Evolutionary conservation across 2,329 filamentous ascomycete species (phyloP).

Genomic region (Penicillium sp.): DNA sequence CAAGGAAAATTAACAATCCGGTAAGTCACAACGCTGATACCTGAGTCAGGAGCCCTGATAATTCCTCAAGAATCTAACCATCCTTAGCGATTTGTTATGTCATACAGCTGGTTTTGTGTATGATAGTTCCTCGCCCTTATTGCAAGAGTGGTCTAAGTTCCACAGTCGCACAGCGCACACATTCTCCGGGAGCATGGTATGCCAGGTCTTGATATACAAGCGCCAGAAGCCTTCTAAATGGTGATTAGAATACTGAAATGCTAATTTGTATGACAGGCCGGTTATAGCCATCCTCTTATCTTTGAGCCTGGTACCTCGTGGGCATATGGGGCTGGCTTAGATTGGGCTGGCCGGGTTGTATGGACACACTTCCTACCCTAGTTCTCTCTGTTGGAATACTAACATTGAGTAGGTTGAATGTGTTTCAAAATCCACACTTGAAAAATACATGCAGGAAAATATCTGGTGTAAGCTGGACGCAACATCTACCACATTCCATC

Average conservation of each 20-base stretch:
- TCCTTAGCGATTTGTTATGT: slow-evolving; percentile 4
- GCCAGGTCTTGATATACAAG: neutral
- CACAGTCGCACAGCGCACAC: slow-evolving; percentile 11
- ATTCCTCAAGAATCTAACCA: no score
- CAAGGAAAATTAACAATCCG: neutral
- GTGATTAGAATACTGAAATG: no score
- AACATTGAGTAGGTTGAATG: slow-evolving; percentile 42
- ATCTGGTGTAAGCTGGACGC: slow-evolving; percentile 52
- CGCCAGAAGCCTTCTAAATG: no score
- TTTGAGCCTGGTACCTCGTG: slow-evolving; percentile 58
- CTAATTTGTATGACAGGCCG: slow-evolving; percentile 5
- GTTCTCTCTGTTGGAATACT: neutral
- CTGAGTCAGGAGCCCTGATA: neutral
- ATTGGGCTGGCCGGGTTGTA: slow-evolving; percentile 57
- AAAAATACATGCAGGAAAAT: slow-evolving; percentile 49
- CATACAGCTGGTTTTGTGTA: slow-evolving; percentile 15
- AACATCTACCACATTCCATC: slow-evolving; percentile 21
- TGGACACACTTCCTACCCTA: neutral
- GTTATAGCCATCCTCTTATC: slow-evolving; percentile 41
- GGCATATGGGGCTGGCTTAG: slow-evolving; percentile 54
- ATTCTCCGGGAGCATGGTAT: slow-evolving; percentile 12
- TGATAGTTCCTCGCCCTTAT: slow-evolving; percentile 7
- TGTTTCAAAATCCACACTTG: slow-evolving; percentile 47
- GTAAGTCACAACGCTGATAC: neutral
- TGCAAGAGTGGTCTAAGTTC: slow-evolving; percentile 11